Conservation (phyloP, 2,329 filamentous ascomycete genomes). For the Endothia cerciana region DNA sequence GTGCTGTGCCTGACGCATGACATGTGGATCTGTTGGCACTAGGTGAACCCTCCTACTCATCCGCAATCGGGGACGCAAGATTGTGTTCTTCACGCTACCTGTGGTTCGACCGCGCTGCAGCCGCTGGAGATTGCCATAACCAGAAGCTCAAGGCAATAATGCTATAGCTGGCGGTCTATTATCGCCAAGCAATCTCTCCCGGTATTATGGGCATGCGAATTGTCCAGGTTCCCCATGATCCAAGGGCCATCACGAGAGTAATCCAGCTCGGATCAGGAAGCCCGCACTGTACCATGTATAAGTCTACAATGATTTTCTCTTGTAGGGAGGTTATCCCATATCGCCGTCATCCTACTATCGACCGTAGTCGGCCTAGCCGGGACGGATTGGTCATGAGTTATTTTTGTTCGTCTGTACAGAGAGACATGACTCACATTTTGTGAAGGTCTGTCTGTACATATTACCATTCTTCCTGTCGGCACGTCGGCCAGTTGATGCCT, state of each 20-base stretch:
- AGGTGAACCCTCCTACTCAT: background rate
- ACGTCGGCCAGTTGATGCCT: conserved; percentile 4
- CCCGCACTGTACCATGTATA: background rate
- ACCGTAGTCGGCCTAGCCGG: background rate
- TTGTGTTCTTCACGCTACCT: background rate
- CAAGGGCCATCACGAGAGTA: background rate
- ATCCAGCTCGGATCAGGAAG: background rate
- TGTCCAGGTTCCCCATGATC: background rate
- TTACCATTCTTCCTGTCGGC: background rate
- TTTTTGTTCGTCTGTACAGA: background rate
- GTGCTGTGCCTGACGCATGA: background rate
- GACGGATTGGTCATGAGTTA: background rate
- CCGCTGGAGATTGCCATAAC: background rate
- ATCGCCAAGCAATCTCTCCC: background rate
- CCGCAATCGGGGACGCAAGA: background rate
- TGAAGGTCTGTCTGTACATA: background rate
- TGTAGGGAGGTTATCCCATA: background rate
- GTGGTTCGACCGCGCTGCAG: background rate
- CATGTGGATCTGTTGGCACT: background rate
- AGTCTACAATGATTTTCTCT: background rate
- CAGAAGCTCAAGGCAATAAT: background rate
- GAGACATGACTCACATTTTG: background rate
- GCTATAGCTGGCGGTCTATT: background rate
- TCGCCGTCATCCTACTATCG: background rate
- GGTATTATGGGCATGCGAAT: background rate